Evolutionary conservation across 805 yeast species (phyloP).

Genomic region (Scheffersomyces spartinae): DNA sequence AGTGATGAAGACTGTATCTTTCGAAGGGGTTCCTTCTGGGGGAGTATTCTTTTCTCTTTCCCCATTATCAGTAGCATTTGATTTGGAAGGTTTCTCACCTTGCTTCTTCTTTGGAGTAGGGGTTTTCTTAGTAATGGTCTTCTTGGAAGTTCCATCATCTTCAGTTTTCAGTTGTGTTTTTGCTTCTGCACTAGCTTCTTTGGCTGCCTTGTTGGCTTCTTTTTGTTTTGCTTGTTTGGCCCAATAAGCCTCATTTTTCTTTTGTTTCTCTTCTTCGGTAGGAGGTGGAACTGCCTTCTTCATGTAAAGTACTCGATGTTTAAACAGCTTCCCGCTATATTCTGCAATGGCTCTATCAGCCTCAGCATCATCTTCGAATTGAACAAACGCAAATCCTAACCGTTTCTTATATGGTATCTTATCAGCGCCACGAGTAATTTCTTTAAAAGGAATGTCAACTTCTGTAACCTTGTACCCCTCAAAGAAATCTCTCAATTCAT

Average conservation of each 20-base stretch:
- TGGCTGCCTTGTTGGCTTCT: slow-evolving; percentile 6
- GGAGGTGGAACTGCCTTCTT: slow-evolving; percentile 44
- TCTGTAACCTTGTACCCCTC: slow-evolving; percentile 32
- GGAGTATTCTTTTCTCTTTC: too few relatives aligned
- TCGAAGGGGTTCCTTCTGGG: slow-evolving; percentile 44
- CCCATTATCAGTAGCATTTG: too few relatives aligned
- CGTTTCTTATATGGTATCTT: slow-evolving; percentile 29
- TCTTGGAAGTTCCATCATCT: slow-evolving; percentile 4
- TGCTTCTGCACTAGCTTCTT: slow-evolving; percentile 3
- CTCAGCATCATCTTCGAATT: slow-evolving; percentile 32
- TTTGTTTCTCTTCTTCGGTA: slow-evolving; percentile 6
- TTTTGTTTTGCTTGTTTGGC: slow-evolving; percentile 5
- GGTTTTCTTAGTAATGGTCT: slow-evolving; percentile 2
- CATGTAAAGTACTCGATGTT: slow-evolving; percentile 36
- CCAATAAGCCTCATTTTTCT: slow-evolving; percentile 5
- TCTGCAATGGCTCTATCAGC: slow-evolving; percentile 34
- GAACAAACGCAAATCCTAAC: slow-evolving; percentile 52
- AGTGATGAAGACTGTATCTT: slow-evolving; percentile 49
- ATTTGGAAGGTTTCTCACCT: too few relatives aligned
- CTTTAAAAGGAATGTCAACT: slow-evolving; percentile 41
- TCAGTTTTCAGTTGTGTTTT: slow-evolving; percentile 5
- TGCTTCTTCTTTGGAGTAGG: slow-evolving; percentile 1
- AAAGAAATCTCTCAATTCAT: slow-evolving; percentile 37
- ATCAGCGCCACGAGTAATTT: slow-evolving; percentile 17
- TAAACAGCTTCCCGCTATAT: slow-evolving; percentile 31